A percentile compares a stretch with the other conserved stretches of the same genome.
Conservation (phyloP, 2,329 filamentous ascomycete genomes). For the Epichloe sibirici region DNA sequence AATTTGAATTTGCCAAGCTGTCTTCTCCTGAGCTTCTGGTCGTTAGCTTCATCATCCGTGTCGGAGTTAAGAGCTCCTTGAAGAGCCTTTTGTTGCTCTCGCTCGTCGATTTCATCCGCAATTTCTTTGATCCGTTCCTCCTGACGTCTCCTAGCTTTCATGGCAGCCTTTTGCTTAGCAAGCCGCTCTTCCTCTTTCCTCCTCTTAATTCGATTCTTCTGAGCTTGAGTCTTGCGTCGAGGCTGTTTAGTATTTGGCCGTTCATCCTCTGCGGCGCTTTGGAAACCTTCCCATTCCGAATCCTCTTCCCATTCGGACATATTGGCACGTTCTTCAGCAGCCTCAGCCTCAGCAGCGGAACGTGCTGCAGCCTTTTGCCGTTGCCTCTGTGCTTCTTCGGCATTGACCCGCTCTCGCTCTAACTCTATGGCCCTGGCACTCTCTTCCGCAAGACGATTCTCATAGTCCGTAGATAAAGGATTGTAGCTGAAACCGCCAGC, state of each 20-base stretch:
- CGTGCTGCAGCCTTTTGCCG: slow-evolving; percentile 54
- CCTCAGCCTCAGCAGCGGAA: slow-evolving; percentile 64
- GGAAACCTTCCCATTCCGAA: slow-evolving; percentile 80
- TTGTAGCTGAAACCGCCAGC: slow-evolving; percentile 86
- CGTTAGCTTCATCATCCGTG: slow-evolving; percentile 44
- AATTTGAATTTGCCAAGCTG: slow-evolving; percentile 63
- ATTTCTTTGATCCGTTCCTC: slow-evolving; percentile 60
- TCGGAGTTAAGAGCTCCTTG: slow-evolving; percentile 31
- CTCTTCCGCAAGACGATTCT: slow-evolving; percentile 59
- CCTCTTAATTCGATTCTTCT: slow-evolving; percentile 79
- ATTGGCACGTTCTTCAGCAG: slow-evolving; percentile 53
- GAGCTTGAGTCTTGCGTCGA: slow-evolving; percentile 71
- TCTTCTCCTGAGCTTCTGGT: slow-evolving; percentile 53
- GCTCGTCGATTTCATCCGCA: slow-evolving; percentile 46
- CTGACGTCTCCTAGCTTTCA: slow-evolving; percentile 63
- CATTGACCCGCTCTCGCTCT: slow-evolving; percentile 61
- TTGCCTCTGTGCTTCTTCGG: slow-evolving; percentile 53
- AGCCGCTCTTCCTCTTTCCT: slow-evolving; percentile 77
- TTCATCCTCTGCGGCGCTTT: slow-evolving; percentile 65
- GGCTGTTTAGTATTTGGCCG: slow-evolving; percentile 55
- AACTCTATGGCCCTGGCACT: slow-evolving; percentile 67
- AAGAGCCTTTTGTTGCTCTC: slow-evolving; percentile 37
- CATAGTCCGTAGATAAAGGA: slow-evolving; percentile 76
- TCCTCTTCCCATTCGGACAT: slow-evolving; percentile 71
- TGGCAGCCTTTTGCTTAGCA: slow-evolving; percentile 61